These are phyloP conservation scores for Pochonia chlamydosporia DNA, from an alignment of 2,329 filamentous ascomycete genomes.

Conservation along the genomic window DNA sequence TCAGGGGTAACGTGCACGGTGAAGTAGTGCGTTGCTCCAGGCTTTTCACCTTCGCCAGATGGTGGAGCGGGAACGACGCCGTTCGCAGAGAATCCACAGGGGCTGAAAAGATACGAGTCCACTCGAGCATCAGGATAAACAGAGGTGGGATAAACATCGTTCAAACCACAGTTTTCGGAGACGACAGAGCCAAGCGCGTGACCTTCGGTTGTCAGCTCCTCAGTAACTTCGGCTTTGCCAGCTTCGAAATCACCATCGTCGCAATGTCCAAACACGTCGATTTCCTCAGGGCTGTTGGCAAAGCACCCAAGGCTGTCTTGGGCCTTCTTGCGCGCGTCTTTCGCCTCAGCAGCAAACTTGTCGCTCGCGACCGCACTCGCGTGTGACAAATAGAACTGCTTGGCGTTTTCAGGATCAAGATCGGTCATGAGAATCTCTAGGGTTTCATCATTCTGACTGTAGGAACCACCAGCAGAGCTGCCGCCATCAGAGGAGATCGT, in stretches of 20 bases:
- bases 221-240: conserved; percentile 48
- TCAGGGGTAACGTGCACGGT: conserved; percentile 98
- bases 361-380: conserved; percentile 87
- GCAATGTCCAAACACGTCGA: conserved; percentile 78
- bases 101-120: conserved; percentile 93
- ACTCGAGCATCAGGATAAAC: conserved; percentile 90
- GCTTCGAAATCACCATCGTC: conserved; percentile 47
- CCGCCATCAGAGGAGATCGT: conserved; percentile 49
- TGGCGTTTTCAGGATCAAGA: conserved; percentile 61
- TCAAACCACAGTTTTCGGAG: conserved; percentile 81
- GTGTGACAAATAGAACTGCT: conserved; percentile 62
- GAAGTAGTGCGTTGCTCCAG: conserved; percentile 76
- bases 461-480: conserved; percentile 29
- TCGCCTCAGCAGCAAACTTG: conserved; percentile 64
- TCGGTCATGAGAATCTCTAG: conserved; percentile 69
- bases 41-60: conserved; percentile 20
- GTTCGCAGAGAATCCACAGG: conserved; percentile 96
- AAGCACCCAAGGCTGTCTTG: conserved; percentile 55
- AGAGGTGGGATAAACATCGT: conserved; percentile 78
- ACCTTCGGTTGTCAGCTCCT: conserved; percentile 83
- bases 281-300: conserved; percentile 49
- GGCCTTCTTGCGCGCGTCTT: conserved; percentile 55
- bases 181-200: conserved; percentile 91
- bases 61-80: conserved; percentile 80
- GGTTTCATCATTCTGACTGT: conserved; percentile 65